Percentiles rank a stretch among this genome's conserved stretches.
phyloP scores from a whole-genome alignment of 2,329 filamentous ascomycete species.

The Cladosporium sp. region DNA sequence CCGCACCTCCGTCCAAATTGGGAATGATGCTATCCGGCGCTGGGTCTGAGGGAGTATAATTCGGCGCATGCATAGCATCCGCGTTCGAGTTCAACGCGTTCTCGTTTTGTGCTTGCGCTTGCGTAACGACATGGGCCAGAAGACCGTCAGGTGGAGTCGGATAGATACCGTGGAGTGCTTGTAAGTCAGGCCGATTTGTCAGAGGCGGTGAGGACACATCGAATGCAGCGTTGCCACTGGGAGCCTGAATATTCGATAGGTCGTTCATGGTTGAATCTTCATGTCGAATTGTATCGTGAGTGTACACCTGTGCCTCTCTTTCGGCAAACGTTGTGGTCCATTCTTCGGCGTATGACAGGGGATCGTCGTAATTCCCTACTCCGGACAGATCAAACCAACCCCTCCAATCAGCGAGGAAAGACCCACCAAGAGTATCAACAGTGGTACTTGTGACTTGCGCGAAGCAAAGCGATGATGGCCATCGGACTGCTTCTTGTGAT shows the following conservation, averaged over 20 bases:
- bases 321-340: slow-evolving; percentile 23
- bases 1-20: not conserved
- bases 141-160: slow-evolving; percentile 65
- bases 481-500: slow-evolving; percentile 14
- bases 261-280: not conserved
- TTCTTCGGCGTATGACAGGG: slow-evolving; percentile 25
- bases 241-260: not conserved
- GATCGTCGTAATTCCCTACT: slow-evolving; percentile 26
- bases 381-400: slow-evolving; percentile 20
- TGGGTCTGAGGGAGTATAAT: not conserved
- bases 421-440: not conserved
- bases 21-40: not conserved
- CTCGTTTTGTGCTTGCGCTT: not conserved
- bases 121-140: slow-evolving; percentile 20
- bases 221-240: slow-evolving; percentile 14
- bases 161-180: slow-evolving; percentile 55
- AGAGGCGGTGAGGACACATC: slow-evolving; percentile 26
- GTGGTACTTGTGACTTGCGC: not conserved
- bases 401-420: slow-evolving; percentile 17
- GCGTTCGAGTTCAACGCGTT: not conserved
- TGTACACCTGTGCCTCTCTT: slow-evolving; percentile 19
- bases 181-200: slow-evolving; percentile 38
- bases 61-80: not conserved
- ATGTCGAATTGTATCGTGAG: not conserved
- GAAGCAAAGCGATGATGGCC: slow-evolving; percentile 25